These are phyloP conservation scores for Oidium heveae DNA, from an alignment of 2,329 filamentous ascomycete species.

Conservation along the genomic window DNA sequence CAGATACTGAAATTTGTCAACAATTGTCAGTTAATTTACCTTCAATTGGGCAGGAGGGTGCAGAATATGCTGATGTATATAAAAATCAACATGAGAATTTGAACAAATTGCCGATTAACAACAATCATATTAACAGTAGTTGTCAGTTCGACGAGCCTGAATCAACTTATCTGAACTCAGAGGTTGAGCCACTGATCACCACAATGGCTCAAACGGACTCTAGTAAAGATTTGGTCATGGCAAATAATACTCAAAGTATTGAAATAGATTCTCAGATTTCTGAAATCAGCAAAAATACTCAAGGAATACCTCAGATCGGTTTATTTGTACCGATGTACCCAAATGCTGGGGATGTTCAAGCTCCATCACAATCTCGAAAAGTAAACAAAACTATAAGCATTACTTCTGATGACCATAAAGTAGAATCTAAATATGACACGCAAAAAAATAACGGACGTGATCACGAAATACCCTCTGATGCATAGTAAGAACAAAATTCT, in stretches of 20 bases:
- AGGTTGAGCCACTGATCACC: slow-evolving; percentile 61
- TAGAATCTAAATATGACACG: slow-evolving; percentile 29
- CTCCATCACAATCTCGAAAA: slow-evolving; percentile 51
- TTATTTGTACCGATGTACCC: slow-evolving; percentile 84
- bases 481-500: slow-evolving; percentile 27
- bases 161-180: slow-evolving; percentile 57
- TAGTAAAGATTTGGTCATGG: slow-evolving; percentile 36
- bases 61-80: slow-evolving; percentile 50
- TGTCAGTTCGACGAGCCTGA: slow-evolving; percentile 73
- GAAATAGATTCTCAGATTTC: slow-evolving; percentile 26
- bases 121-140: slow-evolving; percentile 55
- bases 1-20: slow-evolving; percentile 23
- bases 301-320: slow-evolving; percentile 81
- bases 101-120: slow-evolving; percentile 33
- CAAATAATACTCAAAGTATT: neutral
- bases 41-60: slow-evolving; percentile 69
- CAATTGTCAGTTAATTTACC: slow-evolving; percentile 58
- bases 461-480: slow-evolving; percentile 53
- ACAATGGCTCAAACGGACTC: slow-evolving; percentile 79
- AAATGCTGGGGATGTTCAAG: slow-evolving; percentile 84
- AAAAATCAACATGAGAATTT: slow-evolving; percentile 20
- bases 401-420: slow-evolving; percentile 27
- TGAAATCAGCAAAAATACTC: slow-evolving; percentile 34
- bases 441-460: slow-evolving; percentile 51
- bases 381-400: slow-evolving; percentile 13